Evolutionary conservation across 257 asterid species (phyloP).

Genomic region (Rubia yunnanensis): DNA sequence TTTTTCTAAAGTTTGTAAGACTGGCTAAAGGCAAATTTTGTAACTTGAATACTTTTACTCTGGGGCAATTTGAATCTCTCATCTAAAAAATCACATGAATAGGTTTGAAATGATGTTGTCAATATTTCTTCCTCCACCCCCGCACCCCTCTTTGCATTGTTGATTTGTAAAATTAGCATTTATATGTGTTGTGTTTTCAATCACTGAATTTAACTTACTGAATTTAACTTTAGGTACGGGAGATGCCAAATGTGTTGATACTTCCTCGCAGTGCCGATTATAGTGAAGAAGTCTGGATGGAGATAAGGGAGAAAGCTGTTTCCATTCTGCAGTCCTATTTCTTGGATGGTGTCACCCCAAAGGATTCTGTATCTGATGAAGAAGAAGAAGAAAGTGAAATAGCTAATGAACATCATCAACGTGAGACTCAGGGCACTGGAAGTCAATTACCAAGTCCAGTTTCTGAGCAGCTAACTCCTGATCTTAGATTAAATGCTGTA

Average conservation of each 20-base stretch:
- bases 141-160: not conserved
- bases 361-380: constrained; percentile 75
- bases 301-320: constrained; percentile 88
- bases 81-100: not conserved
- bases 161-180: not conserved
- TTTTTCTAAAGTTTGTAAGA: not conserved
- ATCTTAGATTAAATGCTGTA: constrained; percentile 41
- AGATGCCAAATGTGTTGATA: constrained; percentile 98
- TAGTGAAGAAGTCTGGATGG: constrained; percentile 99
- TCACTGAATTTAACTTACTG: constrained; percentile 13
- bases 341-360: constrained; percentile 62
- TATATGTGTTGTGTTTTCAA: not conserved
- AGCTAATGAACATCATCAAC: constrained; percentile 40
- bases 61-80: not conserved
- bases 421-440: constrained; percentile 35
- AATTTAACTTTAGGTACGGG: constrained; percentile 57
- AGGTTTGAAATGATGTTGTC: constrained; percentile 4
- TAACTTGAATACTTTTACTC: not conserved
- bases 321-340: constrained; percentile 75
- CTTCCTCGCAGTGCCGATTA: constrained; percentile 99
- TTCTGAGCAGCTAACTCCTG: constrained; percentile 42
- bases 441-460: constrained; percentile 50
- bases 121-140: not conserved
- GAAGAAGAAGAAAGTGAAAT: constrained; percentile 51
- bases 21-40: not conserved